These are phyloP conservation scores for Parachaetomium inaequale DNA, from an alignment of 495 filamentous ascomycete species.

Conservation along the genomic window DNA sequence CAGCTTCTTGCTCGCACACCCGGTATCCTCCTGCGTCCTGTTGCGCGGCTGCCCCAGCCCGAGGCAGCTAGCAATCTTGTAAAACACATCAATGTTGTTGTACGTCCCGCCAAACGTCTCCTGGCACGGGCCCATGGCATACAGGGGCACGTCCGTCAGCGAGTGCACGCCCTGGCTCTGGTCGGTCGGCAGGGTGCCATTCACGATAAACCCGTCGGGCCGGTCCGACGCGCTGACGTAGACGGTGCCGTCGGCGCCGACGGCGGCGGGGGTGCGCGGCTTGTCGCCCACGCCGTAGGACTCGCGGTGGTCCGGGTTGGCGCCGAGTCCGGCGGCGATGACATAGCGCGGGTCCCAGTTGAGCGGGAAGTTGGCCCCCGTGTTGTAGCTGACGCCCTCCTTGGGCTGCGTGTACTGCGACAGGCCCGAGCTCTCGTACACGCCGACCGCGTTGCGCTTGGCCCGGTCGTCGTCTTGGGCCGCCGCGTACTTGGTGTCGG, in stretches of 20 bases:
- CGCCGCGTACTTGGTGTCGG: slow-evolving; percentile 57
- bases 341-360: slow-evolving; percentile 78
- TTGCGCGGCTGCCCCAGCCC: slow-evolving; percentile 48
- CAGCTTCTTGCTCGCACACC: neutral
- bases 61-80: slow-evolving; percentile 64
- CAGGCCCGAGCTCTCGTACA: slow-evolving; percentile 61
- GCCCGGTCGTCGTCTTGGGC: slow-evolving; percentile 55
- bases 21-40: slow-evolving; percentile 16
- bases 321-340: slow-evolving; percentile 60
- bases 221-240: slow-evolving; percentile 60
- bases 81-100: slow-evolving; percentile 68
- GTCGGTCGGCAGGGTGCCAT: slow-evolving; percentile 61
- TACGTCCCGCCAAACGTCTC: slow-evolving; percentile 66
- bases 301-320: slow-evolving; percentile 65
- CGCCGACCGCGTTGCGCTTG: slow-evolving; percentile 65
- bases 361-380: slow-evolving; percentile 63
- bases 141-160: slow-evolving; percentile 72
- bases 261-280: slow-evolving; percentile 54
- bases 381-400: slow-evolving; percentile 51
- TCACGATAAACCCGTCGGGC: slow-evolving; percentile 60
- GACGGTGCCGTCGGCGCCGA: slow-evolving; percentile 45
- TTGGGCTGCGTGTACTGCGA: slow-evolving; percentile 59
- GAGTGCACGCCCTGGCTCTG: slow-evolving; percentile 63
- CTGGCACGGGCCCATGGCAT: slow-evolving; percentile 67
- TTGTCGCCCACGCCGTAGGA: slow-evolving; percentile 58